A percentile compares a stretch with the other conserved stretches of the same genome.
These are phyloP conservation scores for Elsinoe ampelina DNA, from an alignment of 2,329 filamentous ascomycete species.

Conservation along the genomic window DNA sequence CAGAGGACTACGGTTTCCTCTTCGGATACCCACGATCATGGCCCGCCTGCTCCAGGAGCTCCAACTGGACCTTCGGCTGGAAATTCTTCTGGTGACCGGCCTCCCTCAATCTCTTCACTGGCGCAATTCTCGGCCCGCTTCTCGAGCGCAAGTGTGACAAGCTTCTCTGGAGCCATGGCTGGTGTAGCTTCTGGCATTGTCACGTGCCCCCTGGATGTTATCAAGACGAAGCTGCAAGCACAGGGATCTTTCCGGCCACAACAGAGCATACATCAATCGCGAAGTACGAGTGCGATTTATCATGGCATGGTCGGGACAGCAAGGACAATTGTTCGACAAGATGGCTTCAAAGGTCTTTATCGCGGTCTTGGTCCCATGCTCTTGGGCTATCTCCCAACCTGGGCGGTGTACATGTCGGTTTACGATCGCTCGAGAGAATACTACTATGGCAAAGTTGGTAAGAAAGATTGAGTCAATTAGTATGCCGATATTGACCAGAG, in stretches of 20 bases:
- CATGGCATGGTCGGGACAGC: constrained; percentile 81
- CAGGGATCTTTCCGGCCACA: constrained; percentile 69
- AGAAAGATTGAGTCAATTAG: neutral
- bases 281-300: constrained; percentile 54
- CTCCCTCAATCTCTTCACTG: constrained; percentile 22
- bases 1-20: constrained; percentile 15
- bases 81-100: neutral
- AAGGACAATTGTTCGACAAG: constrained; percentile 73
- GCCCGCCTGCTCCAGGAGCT: constrained; percentile 15
- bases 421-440: constrained; percentile 82
- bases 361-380: constrained; percentile 89
- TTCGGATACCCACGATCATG: constrained; percentile 24
- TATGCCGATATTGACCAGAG: constrained; percentile 15
- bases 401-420: constrained; percentile 96
- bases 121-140: constrained; percentile 37
- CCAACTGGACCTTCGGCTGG: neutral
- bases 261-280: constrained; percentile 25
- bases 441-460: constrained; percentile 54
- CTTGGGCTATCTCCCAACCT: constrained; percentile 89
- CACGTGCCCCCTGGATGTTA: constrained; percentile 94
- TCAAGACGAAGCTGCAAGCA: constrained; percentile 96
- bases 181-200: constrained; percentile 90
- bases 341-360: constrained; percentile 85
- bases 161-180: constrained; percentile 75
- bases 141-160: constrained; percentile 58